These are phyloP conservation scores for Phoenix dactylifera DNA, from an alignment of 176 grass and related monocot species.

Conservation along the genomic window DNA sequence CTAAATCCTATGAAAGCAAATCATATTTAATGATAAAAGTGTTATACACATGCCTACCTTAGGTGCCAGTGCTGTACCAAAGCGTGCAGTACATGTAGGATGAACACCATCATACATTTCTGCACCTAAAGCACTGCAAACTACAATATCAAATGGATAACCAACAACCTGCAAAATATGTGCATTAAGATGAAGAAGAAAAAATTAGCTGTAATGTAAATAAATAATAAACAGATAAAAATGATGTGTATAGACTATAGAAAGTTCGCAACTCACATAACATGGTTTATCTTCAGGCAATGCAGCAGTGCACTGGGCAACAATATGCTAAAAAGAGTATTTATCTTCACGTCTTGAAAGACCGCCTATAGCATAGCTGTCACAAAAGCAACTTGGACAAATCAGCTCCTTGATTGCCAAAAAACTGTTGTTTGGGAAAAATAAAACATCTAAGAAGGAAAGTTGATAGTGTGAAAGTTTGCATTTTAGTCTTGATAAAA, in stretches of 20 bases:
- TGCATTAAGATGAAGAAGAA: neutral
- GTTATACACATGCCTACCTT: slow-evolving; percentile 30
- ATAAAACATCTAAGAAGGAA: neutral
- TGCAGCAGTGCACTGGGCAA: slow-evolving; percentile 89
- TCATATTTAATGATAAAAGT: no score
- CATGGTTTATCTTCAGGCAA: slow-evolving; percentile 95
- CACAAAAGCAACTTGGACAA: neutral
- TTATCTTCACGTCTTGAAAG: slow-evolving; percentile 97
- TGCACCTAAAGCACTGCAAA: slow-evolving; percentile 94
- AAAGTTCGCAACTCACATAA: slow-evolving; percentile 69
- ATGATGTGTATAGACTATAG: neutral
- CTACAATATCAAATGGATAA: slow-evolving; percentile 98
- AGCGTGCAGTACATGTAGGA: slow-evolving; percentile 88
- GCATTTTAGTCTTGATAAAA: no score
- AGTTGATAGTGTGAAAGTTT: no score
- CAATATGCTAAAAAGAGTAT: slow-evolving; percentile 87
- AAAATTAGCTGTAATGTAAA: no score
- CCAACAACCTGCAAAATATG: slow-evolving; percentile 67
- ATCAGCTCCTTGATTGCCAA: slow-evolving; percentile 22
- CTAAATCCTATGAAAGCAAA: no score
- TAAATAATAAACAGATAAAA: no score
- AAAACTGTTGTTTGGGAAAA: neutral
- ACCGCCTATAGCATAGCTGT: slow-evolving; percentile 95
- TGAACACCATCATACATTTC: slow-evolving; percentile 99
- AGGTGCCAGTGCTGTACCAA: slow-evolving; percentile 85